Conservation (phyloP, 129 eudicot species). For the Lonicera japonica region DNA sequence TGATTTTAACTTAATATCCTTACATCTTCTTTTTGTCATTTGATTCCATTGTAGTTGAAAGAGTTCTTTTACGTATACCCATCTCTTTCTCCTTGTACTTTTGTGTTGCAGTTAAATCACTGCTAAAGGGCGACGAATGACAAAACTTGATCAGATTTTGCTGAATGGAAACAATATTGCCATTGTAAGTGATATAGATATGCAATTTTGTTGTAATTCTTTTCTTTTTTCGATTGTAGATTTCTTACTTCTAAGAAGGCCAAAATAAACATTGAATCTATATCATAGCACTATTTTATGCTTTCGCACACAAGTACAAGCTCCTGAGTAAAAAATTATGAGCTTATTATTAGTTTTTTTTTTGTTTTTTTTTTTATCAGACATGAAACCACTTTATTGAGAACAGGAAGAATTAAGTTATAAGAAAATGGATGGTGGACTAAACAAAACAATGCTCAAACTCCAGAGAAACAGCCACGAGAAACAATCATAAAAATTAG, state of each 20-base stretch:
- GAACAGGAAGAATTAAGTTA: too few relatives aligned
- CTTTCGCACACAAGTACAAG: neutral
- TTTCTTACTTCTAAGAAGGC: neutral
- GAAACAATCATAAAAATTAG: too few relatives aligned
- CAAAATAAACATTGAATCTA: neutral
- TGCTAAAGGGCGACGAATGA: constrained; percentile 9
- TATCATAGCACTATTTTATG: neutral
- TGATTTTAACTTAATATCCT: neutral
- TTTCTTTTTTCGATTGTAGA: neutral
- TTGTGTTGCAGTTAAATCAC: constrained; percentile 1
- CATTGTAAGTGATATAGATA: neutral
- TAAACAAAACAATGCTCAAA: too few relatives aligned
- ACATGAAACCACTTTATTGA: too few relatives aligned
- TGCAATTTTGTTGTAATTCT: neutral
- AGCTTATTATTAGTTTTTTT: neutral
- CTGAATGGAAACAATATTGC: constrained; percentile 11
- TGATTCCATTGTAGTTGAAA: neutral
- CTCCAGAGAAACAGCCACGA: too few relatives aligned
- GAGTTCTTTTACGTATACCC: neutral
- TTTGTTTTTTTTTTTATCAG: too few relatives aligned
- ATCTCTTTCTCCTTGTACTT: neutral
- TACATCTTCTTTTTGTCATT: neutral
- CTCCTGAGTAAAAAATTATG: neutral
- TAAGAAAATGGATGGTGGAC: too few relatives aligned
- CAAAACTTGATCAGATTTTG: constrained; percentile 12